A percentile compares a stretch with the other conserved stretches of the same genome.
Conservation (phyloP, 495 filamentous ascomycete species). For the Elasticomyces elasticus region DNA sequence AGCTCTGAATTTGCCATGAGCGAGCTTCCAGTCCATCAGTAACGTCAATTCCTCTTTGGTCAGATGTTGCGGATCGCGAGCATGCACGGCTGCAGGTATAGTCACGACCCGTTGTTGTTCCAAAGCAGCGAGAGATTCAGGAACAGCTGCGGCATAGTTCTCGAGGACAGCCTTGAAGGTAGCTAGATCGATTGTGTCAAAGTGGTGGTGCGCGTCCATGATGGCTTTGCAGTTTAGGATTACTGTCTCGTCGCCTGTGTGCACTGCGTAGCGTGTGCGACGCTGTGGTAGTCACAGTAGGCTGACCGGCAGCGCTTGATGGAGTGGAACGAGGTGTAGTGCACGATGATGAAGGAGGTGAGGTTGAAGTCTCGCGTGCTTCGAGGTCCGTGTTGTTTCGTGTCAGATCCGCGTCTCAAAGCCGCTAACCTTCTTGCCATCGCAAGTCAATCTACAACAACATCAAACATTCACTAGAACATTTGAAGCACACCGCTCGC, state of each 20-base stretch:
- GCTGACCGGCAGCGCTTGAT: too few relatives aligned
- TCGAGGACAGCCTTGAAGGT: constrained; percentile 20
- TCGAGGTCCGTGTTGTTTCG: neutral
- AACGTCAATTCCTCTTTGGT: constrained; percentile 22
- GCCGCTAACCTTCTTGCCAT: neutral
- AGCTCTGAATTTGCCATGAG: constrained; percentile 63
- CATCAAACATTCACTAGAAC: neutral
- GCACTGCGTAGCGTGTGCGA: too few relatives aligned
- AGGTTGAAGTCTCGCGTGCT: too few relatives aligned
- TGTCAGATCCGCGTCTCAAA: neutral
- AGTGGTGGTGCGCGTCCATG: neutral
- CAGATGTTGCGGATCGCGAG: constrained; percentile 16
- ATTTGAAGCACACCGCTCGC: neutral
- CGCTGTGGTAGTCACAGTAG: too few relatives aligned
- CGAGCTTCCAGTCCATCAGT: constrained; percentile 71
- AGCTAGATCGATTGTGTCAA: constrained; percentile 15
- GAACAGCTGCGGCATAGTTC: constrained; percentile 20
- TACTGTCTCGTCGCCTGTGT: neutral
- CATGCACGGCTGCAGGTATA: constrained; percentile 20
- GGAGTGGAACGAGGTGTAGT: too few relatives aligned
- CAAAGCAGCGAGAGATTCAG: constrained; percentile 20
- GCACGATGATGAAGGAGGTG: too few relatives aligned
- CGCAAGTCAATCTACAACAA: neutral
- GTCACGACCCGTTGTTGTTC: constrained; percentile 24
- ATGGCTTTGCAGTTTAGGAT: neutral